phyloP scores from a whole-genome alignment of 2,329 filamentous ascomycete species.

The Decorospora gaudefroyi region DNA sequence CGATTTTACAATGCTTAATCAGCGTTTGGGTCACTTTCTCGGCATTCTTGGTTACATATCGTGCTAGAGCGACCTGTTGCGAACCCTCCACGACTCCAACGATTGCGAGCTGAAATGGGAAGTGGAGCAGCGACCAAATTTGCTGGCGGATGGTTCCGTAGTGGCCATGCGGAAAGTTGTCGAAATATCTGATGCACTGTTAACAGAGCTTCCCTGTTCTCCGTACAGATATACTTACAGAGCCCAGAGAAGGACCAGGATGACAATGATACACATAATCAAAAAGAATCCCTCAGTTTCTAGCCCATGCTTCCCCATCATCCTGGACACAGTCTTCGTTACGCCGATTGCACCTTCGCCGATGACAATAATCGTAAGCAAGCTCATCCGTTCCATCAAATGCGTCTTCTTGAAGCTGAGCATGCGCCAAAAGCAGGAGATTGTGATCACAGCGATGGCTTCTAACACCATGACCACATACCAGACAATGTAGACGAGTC shows the following conservation, averaged over 20 bases:
- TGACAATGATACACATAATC: slow-evolving; percentile 45
- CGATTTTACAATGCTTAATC: slow-evolving; percentile 42
- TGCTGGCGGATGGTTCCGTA: slow-evolving; percentile 63
- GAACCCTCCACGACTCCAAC: slow-evolving; percentile 67
- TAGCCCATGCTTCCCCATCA: slow-evolving; percentile 46
- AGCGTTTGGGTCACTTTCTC: slow-evolving; percentile 49
- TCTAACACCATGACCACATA: slow-evolving; percentile 57
- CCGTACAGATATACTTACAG: slow-evolving; percentile 30
- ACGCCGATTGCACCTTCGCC: slow-evolving; percentile 69
- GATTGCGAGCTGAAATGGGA: slow-evolving; percentile 66
- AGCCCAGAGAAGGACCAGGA: slow-evolving; percentile 63
- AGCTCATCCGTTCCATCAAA: slow-evolving; percentile 65
- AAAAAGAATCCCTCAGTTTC: slow-evolving; percentile 43
- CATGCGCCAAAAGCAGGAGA: slow-evolving; percentile 61
- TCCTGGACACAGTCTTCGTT: slow-evolving; percentile 56
- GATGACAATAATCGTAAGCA: slow-evolving; percentile 68
- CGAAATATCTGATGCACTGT: slow-evolving; percentile 53
- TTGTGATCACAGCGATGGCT: slow-evolving; percentile 55
- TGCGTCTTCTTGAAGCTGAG: slow-evolving; percentile 66
- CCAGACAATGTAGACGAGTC: slow-evolving; percentile 43
- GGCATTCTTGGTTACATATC: slow-evolving; percentile 53
- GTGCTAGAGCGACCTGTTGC: slow-evolving; percentile 60
- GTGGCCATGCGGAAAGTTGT: slow-evolving; percentile 57
- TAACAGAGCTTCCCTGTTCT: not conserved
- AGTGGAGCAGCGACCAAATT: slow-evolving; percentile 62